phyloP scores from a whole-genome alignment of 306 rosid species.

The Gastrolobium villosum region DNA sequence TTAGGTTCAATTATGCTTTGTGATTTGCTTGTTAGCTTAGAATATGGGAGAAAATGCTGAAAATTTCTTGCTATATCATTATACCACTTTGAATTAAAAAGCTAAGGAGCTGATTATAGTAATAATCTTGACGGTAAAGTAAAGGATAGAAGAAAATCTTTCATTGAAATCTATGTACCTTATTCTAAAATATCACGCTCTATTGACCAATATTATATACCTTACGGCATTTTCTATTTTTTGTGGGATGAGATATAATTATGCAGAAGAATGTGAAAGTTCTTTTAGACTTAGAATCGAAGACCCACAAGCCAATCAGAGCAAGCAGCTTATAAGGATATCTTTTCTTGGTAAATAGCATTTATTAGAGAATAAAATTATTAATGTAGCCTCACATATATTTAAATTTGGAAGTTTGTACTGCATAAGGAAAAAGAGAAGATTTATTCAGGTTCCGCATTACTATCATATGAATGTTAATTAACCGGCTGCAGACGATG shows the following conservation, averaged over 20 bases:
- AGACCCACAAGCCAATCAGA: slow-evolving; percentile 4
- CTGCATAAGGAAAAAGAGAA: too few relatives aligned
- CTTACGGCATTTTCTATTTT: slow-evolving; percentile 28
- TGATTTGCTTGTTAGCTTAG: slow-evolving; percentile 27
- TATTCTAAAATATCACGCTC: slow-evolving; percentile 1
- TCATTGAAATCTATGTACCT: slow-evolving; percentile 47
- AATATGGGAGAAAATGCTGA: slow-evolving; percentile 34
- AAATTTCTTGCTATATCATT: slow-evolving; percentile 12
- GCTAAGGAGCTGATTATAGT: slow-evolving; percentile 29
- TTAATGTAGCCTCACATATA: too few relatives aligned
- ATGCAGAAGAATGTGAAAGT: slow-evolving; percentile 26
- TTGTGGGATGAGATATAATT: slow-evolving; percentile 42
- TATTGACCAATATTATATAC: not conserved
- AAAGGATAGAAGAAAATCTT: slow-evolving; percentile 22
- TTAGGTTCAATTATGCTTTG: slow-evolving; percentile 21
- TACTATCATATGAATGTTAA: too few relatives aligned
- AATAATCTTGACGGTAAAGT: slow-evolving; percentile 44
- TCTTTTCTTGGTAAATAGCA: not conserved
- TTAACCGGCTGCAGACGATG: too few relatives aligned
- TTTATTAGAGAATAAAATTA: not conserved
- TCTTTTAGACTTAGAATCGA: slow-evolving; percentile 25
- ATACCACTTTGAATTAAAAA: not conserved
- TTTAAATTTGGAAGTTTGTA: too few relatives aligned
- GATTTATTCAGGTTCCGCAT: too few relatives aligned
- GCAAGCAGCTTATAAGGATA: not conserved